Conservation (phyloP, 495 filamentous ascomycete genomes). For the Pseudomonodictys pantanalensis region DNA sequence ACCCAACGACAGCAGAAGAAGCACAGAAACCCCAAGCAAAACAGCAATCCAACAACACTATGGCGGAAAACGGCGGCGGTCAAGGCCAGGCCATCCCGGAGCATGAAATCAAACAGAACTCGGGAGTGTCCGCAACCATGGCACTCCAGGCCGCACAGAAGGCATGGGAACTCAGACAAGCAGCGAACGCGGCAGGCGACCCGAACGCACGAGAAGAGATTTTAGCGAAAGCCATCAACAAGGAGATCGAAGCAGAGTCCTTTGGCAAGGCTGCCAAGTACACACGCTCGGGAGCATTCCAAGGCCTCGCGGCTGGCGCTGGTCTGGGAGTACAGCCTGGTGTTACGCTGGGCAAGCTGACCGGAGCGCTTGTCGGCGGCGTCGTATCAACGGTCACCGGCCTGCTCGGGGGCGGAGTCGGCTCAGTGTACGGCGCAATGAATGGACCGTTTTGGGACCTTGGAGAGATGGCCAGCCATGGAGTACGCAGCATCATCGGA, state of each 20-base stretch:
- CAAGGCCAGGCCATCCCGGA: background rate
- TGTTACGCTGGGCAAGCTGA: conserved; percentile 29
- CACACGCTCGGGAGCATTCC: conserved; percentile 26
- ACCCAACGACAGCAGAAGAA: too few species aligned
- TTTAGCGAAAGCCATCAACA: conserved; percentile 31
- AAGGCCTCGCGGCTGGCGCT: conserved; percentile 26
- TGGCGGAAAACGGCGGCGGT: too few species aligned
- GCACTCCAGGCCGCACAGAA: conserved; percentile 26
- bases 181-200: conserved; percentile 34
- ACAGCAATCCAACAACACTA: too few species aligned
- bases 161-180: conserved; percentile 30
- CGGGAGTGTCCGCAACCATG: background rate
- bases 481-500: conserved; percentile 23
- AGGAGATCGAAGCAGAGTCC: conserved; percentile 33
- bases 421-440: conserved; percentile 17
- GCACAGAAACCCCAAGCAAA: too few species aligned
- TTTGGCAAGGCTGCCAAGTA: conserved; percentile 38
- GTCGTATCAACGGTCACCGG: conserved; percentile 22
- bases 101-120: conserved; percentile 12
- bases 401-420: conserved; percentile 26
- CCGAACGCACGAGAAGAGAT: conserved; percentile 34
- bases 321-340: conserved; percentile 24
- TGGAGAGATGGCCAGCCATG: conserved; percentile 25
- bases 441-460: conserved; percentile 30
- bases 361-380: conserved; percentile 34